Percentiles rank a stretch among this genome's conserved stretches.
These are phyloP conservation scores for Poronia punctata DNA, from an alignment of 495 filamentous ascomycete species.

Conservation along the genomic window DNA sequence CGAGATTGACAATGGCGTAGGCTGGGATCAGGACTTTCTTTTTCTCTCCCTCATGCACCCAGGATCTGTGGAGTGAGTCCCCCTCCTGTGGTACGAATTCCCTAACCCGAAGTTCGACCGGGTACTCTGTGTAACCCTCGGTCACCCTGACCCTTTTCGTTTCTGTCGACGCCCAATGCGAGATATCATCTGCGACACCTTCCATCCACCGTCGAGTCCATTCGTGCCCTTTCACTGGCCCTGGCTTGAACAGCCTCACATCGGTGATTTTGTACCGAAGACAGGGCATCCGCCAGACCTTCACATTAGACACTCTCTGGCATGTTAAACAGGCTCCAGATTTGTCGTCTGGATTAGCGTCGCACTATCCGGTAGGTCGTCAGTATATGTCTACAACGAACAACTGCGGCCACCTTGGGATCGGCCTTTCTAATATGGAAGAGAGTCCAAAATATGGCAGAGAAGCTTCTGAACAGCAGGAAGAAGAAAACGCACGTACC, in stretches of 20 bases:
- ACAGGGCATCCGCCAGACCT: constrained; percentile 40
- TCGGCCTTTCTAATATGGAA: too few species aligned
- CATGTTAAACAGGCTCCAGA: constrained; percentile 41
- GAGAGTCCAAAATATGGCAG: too few species aligned
- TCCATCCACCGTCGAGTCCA: constrained; percentile 48
- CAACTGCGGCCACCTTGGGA: neutral
- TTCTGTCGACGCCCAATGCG: constrained; percentile 38
- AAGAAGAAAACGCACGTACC: constrained; percentile 24
- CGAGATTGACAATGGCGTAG: constrained; percentile 43
- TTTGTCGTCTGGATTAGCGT: constrained; percentile 34
- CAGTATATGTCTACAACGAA: constrained; percentile 4
- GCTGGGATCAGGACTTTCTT: constrained; percentile 33
- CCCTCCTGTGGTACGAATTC: constrained; percentile 40
- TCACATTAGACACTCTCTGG: constrained; percentile 34
- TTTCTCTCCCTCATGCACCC: constrained; percentile 31
- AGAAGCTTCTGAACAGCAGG: neutral
- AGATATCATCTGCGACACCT: constrained; percentile 41
- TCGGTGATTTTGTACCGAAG: constrained; percentile 47
- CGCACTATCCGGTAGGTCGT: constrained; percentile 29
- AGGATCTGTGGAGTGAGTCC: constrained; percentile 40
- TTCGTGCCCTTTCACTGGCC: constrained; percentile 42
- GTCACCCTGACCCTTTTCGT: constrained; percentile 37
- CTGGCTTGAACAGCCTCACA: constrained; percentile 43
- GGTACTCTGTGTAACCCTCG: constrained; percentile 37
- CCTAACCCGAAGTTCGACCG: constrained; percentile 37